Percentiles rank a stretch among this genome's conserved stretches.
These are phyloP conservation scores for Phylloporus sp. DNA, from an alignment of 768 basidiomycete species.

Conservation along the genomic window DNA sequence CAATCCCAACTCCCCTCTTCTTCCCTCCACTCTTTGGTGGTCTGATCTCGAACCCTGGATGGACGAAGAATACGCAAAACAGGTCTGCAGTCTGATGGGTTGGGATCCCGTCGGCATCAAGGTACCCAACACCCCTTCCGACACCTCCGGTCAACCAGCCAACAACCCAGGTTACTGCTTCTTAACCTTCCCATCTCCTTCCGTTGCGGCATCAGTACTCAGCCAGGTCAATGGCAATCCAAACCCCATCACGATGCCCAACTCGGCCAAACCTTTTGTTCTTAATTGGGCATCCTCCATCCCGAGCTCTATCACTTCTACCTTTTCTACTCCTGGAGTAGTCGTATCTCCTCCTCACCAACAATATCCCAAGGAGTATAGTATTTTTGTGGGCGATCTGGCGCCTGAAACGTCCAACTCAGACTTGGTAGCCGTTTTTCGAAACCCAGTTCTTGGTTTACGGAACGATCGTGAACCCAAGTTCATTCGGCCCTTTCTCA, in stretches of 20 bases:
- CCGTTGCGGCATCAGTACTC: slow-evolving; percentile 67
- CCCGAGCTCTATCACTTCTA: slow-evolving; percentile 33
- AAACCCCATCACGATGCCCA: slow-evolving; percentile 70
- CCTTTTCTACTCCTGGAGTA: slow-evolving; percentile 27
- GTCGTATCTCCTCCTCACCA: slow-evolving; percentile 36
- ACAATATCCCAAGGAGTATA: slow-evolving; percentile 81
- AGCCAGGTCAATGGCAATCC: slow-evolving; percentile 55
- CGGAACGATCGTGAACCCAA: slow-evolving; percentile 85
- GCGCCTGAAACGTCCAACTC: slow-evolving; percentile 92
- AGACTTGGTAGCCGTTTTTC: slow-evolving; percentile 91
- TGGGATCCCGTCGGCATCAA: slow-evolving; percentile 79
- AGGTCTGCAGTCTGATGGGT: slow-evolving; percentile 81
- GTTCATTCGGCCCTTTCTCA: slow-evolving; percentile 83
- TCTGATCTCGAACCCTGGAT: slow-evolving; percentile 92
- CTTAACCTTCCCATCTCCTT: slow-evolving; percentile 74
- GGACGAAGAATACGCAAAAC: slow-evolving; percentile 93
- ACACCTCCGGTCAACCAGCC: slow-evolving; percentile 56
- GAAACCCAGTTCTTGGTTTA: slow-evolving; percentile 82
- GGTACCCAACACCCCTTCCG: slow-evolving; percentile 61
- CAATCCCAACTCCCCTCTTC: slow-evolving; percentile 28
- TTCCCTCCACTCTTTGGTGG: slow-evolving; percentile 75
- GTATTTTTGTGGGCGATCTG: slow-evolving; percentile 92
- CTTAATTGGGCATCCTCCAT: slow-evolving; percentile 69
- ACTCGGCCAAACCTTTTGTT: slow-evolving; percentile 76
- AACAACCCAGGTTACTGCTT: slow-evolving; percentile 90